A percentile compares a stretch with the other conserved stretches of the same genome.
Evolutionary conservation across 768 basidiomycete genomes (phyloP).

Genomic region (Phaeotremella fagi): DNA sequence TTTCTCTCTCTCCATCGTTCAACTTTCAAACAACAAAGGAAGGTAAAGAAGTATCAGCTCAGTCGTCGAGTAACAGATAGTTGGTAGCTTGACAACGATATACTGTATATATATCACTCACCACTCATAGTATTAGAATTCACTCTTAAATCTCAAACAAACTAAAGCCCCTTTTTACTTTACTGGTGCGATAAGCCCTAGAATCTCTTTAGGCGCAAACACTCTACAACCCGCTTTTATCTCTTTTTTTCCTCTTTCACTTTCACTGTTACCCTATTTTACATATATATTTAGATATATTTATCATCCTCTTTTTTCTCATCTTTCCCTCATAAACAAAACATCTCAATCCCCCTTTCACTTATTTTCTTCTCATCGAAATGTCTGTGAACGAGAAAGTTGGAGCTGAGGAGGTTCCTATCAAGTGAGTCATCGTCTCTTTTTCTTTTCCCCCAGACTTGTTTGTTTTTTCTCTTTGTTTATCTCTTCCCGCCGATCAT

Average conservation of each 20-base stretch:
- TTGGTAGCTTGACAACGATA: background rate
- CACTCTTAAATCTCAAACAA: background rate
- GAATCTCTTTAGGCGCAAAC: background rate
- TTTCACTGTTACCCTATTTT: no score
- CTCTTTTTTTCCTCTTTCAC: background rate
- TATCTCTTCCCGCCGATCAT: no score
- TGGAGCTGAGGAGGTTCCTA: constrained; percentile 36
- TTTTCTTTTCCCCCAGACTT: background rate
- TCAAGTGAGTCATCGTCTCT: constrained; percentile 29
- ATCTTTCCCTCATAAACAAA: constrained; percentile 1
- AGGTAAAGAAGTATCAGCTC: no score
- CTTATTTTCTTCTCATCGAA: background rate
- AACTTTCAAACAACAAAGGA: no score
- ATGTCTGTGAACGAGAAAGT: constrained; percentile 37
- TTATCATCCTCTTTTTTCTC: background rate
- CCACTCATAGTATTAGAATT: background rate
- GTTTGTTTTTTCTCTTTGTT: background rate
- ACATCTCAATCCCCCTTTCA: constrained; percentile 1
- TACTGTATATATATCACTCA: no score
- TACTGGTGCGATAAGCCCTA: background rate
- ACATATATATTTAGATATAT: no score
- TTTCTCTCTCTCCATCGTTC: background rate
- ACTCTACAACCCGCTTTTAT: background rate
- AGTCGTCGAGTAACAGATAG: no score
- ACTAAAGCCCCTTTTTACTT: background rate